These are phyloP conservation scores for Botryotinia narcissicola DNA, from an alignment of 2,329 filamentous ascomycete species.

Conservation along the genomic window DNA sequence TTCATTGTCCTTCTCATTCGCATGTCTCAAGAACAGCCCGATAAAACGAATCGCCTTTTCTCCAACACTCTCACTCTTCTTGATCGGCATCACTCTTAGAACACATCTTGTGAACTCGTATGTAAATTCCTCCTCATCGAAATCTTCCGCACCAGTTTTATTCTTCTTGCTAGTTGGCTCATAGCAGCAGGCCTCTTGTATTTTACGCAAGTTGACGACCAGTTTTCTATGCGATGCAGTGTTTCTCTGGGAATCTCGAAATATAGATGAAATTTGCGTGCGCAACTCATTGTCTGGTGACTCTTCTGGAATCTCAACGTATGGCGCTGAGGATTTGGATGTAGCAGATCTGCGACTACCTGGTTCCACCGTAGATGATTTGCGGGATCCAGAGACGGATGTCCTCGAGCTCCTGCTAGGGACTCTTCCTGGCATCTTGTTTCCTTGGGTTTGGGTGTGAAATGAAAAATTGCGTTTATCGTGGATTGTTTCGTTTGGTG, in stretches of 20 bases:
- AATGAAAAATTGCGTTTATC: background rate
- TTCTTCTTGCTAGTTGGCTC: slow-evolving; percentile 55
- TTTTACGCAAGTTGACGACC: slow-evolving; percentile 80
- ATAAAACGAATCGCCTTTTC: slow-evolving; percentile 84
- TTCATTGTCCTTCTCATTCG: slow-evolving; percentile 68
- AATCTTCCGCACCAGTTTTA: slow-evolving; percentile 57
- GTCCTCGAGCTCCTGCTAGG: slow-evolving; percentile 43
- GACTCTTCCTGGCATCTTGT: slow-evolving; percentile 47
- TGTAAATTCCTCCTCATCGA: slow-evolving; percentile 85
- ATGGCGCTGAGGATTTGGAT: slow-evolving; percentile 40
- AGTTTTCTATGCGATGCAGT: slow-evolving; percentile 89
- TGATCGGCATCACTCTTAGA: slow-evolving; percentile 77
- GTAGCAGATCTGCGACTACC: slow-evolving; percentile 44
- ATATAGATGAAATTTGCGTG: slow-evolving; percentile 68
- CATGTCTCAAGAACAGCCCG: slow-evolving; percentile 78
- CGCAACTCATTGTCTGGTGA: slow-evolving; percentile 68
- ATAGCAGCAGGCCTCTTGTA: slow-evolving; percentile 81
- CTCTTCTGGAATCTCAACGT: slow-evolving; percentile 65
- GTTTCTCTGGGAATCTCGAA: slow-evolving; percentile 81
- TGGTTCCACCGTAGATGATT: slow-evolving; percentile 42
- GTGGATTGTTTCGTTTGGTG: background rate
- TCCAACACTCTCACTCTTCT: slow-evolving; percentile 86
- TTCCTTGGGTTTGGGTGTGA: background rate
- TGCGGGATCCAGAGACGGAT: slow-evolving; percentile 41
- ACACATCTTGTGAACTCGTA: slow-evolving; percentile 80